Base-by-base conservation (phyloP, 202 grass and related monocot species). In the Panicum virgatum region DNA sequence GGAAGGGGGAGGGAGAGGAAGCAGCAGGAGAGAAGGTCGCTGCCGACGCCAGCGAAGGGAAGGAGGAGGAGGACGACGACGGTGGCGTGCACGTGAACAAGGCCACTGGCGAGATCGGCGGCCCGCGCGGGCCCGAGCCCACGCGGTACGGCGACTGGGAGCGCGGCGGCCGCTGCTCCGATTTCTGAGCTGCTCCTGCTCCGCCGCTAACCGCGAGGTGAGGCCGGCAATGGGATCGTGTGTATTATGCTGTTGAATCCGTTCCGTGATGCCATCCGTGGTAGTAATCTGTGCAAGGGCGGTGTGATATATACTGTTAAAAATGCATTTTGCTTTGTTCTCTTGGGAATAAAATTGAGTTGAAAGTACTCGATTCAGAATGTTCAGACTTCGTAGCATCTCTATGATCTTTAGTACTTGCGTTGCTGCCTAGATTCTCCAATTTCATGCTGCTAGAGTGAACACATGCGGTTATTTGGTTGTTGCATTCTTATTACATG, bases 81-180 rank as follows among this genome's bases (percentile, higher is more conserved):
- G 85, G 74, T 7, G 82, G 85, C 20, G 72, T 11, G 50, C 3
- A 90, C 73, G 66, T 95, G 54, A 96, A 93, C 79, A 81, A 96
- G 88, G 27, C 52, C 16, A 91, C 90, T 0, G 86, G 84, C 74
- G 89, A 98, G 92, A 75, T 98, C 47, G 96, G 89, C 62, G 92
- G 96, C 23, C 96, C 90, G 42, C 90, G 36, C 3, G 96, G 96
- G 76, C 90, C 92, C 4, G 96, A 98, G 73, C 92, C 96, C 14
- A 95, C 96, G 54, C 80, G 92, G 26, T 96, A 95, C 83, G 96
- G 90, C 75, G 95, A 98, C 73, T 98, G 96, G 96, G 92, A 93
- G 80, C 80, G 86, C 53, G 84, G 86, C 64, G 90, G 96, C 64
- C 90, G 92, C 39, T 98, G 96, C 85, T 98, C 92, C 40, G 96